A percentile compares a stretch with the other conserved stretches of the same genome.
These are phyloP conservation scores for Inga leiocalycina DNA, from an alignment of 306 rosid genomes.

Conservation along the genomic window DNA sequence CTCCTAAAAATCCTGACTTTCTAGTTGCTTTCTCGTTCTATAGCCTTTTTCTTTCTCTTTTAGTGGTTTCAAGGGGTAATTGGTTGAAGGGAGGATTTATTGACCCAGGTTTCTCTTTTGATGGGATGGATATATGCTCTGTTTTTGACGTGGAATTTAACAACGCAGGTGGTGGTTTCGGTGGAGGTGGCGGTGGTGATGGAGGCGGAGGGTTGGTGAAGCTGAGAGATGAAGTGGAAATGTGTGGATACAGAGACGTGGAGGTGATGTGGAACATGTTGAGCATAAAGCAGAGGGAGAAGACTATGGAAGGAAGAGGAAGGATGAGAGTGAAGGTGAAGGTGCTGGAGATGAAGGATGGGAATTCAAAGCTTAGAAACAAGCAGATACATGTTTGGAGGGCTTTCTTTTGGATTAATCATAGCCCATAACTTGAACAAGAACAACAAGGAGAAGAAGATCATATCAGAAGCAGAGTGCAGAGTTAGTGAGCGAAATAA, in stretches of 20 bases:
- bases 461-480: not conserved
- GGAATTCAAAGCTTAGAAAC: not conserved
- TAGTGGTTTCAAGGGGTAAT: not conserved
- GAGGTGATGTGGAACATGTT: conserved; percentile 73
- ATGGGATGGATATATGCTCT: not conserved
- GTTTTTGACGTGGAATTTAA: not conserved
- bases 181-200: not conserved
- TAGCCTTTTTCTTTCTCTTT: not conserved
- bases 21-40: not conserved
- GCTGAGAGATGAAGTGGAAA: conserved; percentile 60
- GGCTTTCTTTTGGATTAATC: conserved; percentile 35
- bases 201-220: conserved; percentile 37
- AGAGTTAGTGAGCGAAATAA: not conserved
- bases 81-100: not conserved
- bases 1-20: not conserved
- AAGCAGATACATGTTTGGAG: conserved; percentile 28
- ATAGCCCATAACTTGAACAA: not conserved
- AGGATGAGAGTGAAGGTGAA: not conserved
- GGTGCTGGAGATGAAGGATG: not conserved
- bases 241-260: conserved; percentile 65
- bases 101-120: not conserved
- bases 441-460: not conserved
- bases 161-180: not conserved
- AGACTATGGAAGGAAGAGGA: not conserved
- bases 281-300: conserved; percentile 26